Evolutionary conservation across 2,329 filamentous ascomycete genomes (phyloP), one percentile per base, ranked within the genome.

Genomic region (Raffaelea ambrosiae): DNA sequence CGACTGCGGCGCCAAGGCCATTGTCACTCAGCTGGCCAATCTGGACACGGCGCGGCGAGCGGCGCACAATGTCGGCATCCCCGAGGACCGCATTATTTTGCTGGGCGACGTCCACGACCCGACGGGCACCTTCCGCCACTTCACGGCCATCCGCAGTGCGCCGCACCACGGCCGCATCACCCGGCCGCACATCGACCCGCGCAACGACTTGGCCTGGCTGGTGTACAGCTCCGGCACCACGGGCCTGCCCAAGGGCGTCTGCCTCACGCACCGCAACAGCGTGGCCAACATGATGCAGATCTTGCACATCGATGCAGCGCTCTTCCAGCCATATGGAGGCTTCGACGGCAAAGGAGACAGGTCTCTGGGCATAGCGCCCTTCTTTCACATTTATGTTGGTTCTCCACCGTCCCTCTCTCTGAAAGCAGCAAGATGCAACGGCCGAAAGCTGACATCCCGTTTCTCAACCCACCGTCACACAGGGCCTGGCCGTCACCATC

Each of bases 161-260:
- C 29, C 20, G 7, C 33, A 11, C 22, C 16, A 1, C 20, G 21
- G n/a, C 14, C 19, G 23, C 13, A 19, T 20, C 40, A 29, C 5
- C 18, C 55, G 50, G 46, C 70, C 80, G 4, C 81, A 77, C 56
- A 66, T 88, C 45, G 72, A 85, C 43, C 79, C 87, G 0, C 73
- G 75, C 44, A 82, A 80, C 49, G 88, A 95, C 60, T 63, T 93
- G 22, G 84, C 88, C 0, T 95, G 93, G 59, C 66, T 96, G 49
- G 88, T 94, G 1, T 96, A 95, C 64, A 88, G 83, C 44, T 90
- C 84, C 8, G 91, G 91, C 8, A 97, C 91, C 0, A 96, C 91
- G 0, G 91, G 91, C 2, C 69, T 89, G 44, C 90, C 91, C 0
- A 97, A 97, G 65, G 91, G 90, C 16, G 91, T 96, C 14, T 86